Evolutionary conservation across 441 rosid species (phyloP), one percentile per base, ranked within the genome.

Genomic region (Croton setiger): DNA sequence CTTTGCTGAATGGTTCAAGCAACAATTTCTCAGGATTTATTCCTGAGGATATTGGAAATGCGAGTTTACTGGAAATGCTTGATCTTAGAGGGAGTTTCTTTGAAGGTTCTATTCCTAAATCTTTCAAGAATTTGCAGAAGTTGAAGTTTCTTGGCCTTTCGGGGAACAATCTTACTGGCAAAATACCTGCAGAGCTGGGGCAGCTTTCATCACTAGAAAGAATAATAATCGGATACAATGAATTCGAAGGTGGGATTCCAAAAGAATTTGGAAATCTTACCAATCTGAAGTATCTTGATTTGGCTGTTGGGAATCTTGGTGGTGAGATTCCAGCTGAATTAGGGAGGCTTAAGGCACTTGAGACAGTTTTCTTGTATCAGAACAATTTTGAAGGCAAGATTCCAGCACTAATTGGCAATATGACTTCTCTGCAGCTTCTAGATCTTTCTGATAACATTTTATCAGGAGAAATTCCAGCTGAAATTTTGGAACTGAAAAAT

Each of bases 51-150:
- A 80, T 91, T 35, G 96, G 91, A 49, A 82, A 85, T 76, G 86
- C 83, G 60, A 78, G 81, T 52, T 77, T 82, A 52, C 77, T 94
- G 68, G 83, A 90, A 81, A 80, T 70, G 71, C 83, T 94, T 63
- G 97, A 94, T 84, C 87, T 94, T 61, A 81, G 97, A 53, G 98
- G 98, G 18, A 94, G 84, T 73, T 90, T 87, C 82, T 86, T 89
- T 70, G 82, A 85, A 79, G 96, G 96, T 36, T 76, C 87, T 2
- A 77, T 92, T 78, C 94, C 99, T 9, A 72, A 66, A 54, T 83
- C 88, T 56, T 83, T 94, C 76, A 82, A 79, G 74, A 86, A 83
- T 69, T 76, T 94, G 82, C 86, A 83, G 68, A 90, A 84, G 80
- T 70, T 94, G 73, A 85, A 82, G 81, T 94, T 84, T 78, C 87